Base-by-base conservation (phyloP, 768 basidiomycete species). In the Suillus fuscotomentosus region DNA sequence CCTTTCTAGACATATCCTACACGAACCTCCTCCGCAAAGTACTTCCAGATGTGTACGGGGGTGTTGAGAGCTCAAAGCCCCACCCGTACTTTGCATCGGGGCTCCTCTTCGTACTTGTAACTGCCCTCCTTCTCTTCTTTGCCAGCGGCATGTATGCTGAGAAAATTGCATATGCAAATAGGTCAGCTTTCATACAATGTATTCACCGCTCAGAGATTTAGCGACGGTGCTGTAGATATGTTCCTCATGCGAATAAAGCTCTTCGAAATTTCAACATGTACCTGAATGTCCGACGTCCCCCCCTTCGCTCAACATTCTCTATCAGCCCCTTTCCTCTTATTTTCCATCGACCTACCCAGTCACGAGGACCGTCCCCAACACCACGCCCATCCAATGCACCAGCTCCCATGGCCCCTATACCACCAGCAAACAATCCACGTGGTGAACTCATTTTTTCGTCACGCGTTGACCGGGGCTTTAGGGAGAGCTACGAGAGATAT, bases 401-500 rank as follows among this genome's bases (percentile, higher is more conserved):
- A 36, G 76, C 84, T 31, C 84, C 84, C 59, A 71, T 74, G 47
- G 68, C 77, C 50, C 86, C 93, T n/a, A 96, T 97, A 48, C 95
- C 95, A 3, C 94, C 95, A 0, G 84, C 94, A 15, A 81, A 82
- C 36, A 97, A 95, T 75, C 95, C 97, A 3, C 89, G 96, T 15
- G 97, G 97, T 59, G 97, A 99, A 73, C 87, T 99, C 65, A 97
- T 99, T 62, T 97, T 99, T 78, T 95, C 92, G 3, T 92, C 90
- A 13, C 88, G 92, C 54, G 90, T 99, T 22, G 90, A 93, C 65
- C 83, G 84, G 60, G 71, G 76, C 22, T 99, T 99, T 75, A 82
- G 92, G 27, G 97, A 99, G 62, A 84, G 90, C 0, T 99, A 99
- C 77, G 96, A 98, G 75, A 86, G 94, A 17, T 95, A 98, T 76